Percentiles rank a stretch among this genome's conserved stretches.
phyloP scores from a whole-genome alignment of 768 basidiomycete genomes.

The Phanerodontia chrysosporium region DNA sequence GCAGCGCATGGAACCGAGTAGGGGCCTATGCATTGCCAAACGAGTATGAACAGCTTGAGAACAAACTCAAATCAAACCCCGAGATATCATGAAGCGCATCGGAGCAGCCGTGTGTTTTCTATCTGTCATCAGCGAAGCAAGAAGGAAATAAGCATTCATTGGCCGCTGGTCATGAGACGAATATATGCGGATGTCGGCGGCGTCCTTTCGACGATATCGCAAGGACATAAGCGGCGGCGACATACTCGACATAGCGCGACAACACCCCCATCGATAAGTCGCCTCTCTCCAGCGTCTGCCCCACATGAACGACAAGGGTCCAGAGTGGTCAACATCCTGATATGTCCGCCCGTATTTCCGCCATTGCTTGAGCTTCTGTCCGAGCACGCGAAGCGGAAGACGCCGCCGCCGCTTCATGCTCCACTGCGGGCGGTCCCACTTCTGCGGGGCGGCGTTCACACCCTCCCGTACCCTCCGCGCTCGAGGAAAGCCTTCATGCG shows the following conservation, averaged over 20 bases:
- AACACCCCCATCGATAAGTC: neutral
- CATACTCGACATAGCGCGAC: neutral
- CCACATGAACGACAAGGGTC: neutral
- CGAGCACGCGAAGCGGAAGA: slow-evolving; percentile 2
- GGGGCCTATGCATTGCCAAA: slow-evolving; percentile 1
- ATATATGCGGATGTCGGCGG: neutral
- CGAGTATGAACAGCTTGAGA: neutral
- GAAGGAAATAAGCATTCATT: neutral
- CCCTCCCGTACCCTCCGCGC: slow-evolving; percentile 52
- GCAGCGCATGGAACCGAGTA: slow-evolving; percentile 7
- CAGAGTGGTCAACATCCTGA: neutral
- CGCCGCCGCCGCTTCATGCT: neutral
- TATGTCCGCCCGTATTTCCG: slow-evolving; percentile 5
- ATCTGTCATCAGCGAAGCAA: slow-evolving; percentile 2
- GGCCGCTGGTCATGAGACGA: neutral
- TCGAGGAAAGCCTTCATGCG: slow-evolving; percentile 51
- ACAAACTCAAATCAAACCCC: slow-evolving; percentile 6
- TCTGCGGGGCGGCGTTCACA: slow-evolving; percentile 27
- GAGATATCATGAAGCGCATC: slow-evolving; percentile 6
- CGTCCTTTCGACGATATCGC: neutral
- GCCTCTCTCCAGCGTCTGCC: neutral
- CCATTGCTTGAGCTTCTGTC: slow-evolving; percentile 3
- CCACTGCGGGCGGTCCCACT: neutral
- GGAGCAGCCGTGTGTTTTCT: slow-evolving; percentile 6
- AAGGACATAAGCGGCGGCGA: neutral